Evolutionary conservation across 164 flowering plant genomes (phyloP).

Genomic region (Protea cynaroides): DNA sequence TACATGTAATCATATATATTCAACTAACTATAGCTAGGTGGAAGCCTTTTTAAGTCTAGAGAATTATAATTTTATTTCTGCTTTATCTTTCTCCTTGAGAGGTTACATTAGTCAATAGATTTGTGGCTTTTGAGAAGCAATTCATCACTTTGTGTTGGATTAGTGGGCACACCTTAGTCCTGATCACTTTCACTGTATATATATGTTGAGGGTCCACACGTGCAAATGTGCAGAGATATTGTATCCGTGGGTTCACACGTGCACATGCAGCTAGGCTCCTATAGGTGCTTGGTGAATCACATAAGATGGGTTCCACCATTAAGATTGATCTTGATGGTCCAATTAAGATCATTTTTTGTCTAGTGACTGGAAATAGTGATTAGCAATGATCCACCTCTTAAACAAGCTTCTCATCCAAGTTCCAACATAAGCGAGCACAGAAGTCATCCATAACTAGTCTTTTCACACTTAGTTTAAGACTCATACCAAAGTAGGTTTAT

Average conservation of each 20-base stretch:
- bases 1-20: no score
- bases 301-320: no score
- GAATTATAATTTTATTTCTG: background rate
- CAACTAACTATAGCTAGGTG: background rate
- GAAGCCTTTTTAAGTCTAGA: background rate
- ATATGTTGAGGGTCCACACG: background rate
- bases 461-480: no score
- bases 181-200: background rate
- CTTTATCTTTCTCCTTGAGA: background rate
- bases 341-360: background rate
- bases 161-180: slow-evolving; percentile 1
- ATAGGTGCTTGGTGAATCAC: background rate
- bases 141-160: slow-evolving; percentile 8
- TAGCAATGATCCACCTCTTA: no score
- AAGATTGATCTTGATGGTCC: background rate
- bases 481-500: no score
- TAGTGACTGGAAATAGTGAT: no score
- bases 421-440: no score
- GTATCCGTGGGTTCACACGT: background rate
- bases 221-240: background rate
- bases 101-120: slow-evolving; percentile 3
- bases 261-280: background rate
- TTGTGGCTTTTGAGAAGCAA: slow-evolving; percentile 1
- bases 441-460: no score
- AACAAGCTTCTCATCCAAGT: no score